A percentile compares a stretch with the other conserved stretches of the same genome.
Conservation (phyloP, 345 rosid species). For the Leavenworthia alabamica region DNA sequence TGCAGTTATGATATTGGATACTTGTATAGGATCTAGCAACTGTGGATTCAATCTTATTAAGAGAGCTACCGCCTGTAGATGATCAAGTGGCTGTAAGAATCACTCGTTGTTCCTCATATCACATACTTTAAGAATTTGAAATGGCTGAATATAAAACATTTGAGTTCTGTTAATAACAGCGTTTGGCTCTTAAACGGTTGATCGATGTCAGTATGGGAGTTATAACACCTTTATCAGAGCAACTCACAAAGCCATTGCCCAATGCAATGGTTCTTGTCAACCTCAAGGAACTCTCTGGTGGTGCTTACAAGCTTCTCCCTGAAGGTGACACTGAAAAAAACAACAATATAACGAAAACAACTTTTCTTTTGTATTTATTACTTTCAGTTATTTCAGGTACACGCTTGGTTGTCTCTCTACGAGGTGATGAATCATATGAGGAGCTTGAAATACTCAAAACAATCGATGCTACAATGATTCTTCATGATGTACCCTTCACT, state of each 20-base stretch:
- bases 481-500: conserved; percentile 63
- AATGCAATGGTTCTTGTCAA: conserved; percentile 88
- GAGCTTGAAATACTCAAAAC: conserved; percentile 74
- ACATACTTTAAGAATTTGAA: neutral
- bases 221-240: conserved; percentile 85
- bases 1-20: neutral
- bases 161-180: conserved; percentile 41
- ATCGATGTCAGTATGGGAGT: conserved; percentile 92
- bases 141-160: conserved; percentile 15
- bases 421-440: conserved; percentile 72
- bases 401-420: conserved; percentile 77
- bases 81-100: conserved; percentile 76
- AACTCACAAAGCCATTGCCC: conserved; percentile 89
- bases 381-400: conserved; percentile 46
- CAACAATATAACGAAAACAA: neutral
- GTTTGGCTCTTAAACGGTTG: conserved; percentile 88
- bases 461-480: conserved; percentile 68
- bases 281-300: conserved; percentile 77
- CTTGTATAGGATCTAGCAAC: conserved; percentile 81
- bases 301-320: conserved; percentile 93
- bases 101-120: conserved; percentile 8
- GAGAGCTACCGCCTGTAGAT: conserved; percentile 83
- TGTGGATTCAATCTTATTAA: conserved; percentile 77
- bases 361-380: neutral
- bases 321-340: conserved; percentile 49